phyloP scores from a whole-genome alignment of 192 early-diverging fungal genomes.

The Podila clonocystis region DNA sequence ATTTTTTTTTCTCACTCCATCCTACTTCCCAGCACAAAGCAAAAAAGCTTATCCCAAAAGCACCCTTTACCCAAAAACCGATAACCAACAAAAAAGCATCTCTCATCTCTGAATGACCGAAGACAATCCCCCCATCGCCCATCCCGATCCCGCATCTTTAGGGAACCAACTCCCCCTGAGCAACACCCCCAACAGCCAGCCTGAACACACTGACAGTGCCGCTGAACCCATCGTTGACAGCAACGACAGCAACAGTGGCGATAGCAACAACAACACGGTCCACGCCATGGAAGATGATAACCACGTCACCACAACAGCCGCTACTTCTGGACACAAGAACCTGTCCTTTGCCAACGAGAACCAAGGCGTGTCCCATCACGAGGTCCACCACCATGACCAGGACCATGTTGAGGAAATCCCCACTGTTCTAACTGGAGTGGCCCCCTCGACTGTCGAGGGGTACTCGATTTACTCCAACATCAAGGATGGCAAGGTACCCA shows the following conservation, averaged over 20 bases:
- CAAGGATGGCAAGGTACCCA: constrained; percentile 36
- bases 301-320: neutral
- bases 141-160: constrained; percentile 13
- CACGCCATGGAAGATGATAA: neutral
- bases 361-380: neutral
- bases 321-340: constrained; percentile 7
- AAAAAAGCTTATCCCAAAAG: neutral
- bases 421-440: neutral
- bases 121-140: constrained; percentile 23
- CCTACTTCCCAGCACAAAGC: neutral
- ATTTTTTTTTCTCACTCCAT: neutral
- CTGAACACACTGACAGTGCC: neutral
- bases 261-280: constrained; percentile 5
- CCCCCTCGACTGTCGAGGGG: constrained; percentile 14
- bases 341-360: constrained; percentile 16
- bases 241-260: neutral
- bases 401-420: neutral
- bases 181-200: constrained; percentile 1
- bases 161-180: constrained; percentile 24
- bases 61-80: neutral
- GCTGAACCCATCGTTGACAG: neutral
- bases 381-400: neutral
- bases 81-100: neutral
- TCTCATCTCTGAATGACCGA: constrained; percentile 19
- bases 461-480: constrained; percentile 46